A percentile compares a stretch with the other conserved stretches of the same genome.
Evolutionary conservation across 2,329 filamentous ascomycete species (phyloP).

Genomic region (Huntiella bhutanensis): DNA sequence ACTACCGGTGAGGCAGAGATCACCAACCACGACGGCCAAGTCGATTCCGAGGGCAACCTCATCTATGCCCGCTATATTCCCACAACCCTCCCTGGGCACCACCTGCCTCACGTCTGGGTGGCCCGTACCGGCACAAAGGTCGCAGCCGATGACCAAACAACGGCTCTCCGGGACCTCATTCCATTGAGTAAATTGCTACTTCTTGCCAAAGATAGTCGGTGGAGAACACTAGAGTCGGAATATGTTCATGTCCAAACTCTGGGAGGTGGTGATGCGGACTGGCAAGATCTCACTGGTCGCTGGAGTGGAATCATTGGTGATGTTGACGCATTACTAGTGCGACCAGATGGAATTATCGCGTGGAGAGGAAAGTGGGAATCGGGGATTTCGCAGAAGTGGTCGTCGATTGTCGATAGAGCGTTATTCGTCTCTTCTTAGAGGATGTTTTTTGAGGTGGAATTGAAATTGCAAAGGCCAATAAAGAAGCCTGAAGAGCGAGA

Average conservation of each 20-base stretch:
- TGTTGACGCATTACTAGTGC: not conserved
- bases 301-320: constrained; percentile 1
- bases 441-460: not conserved
- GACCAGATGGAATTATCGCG: constrained; percentile 6
- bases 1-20: not conserved
- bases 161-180: constrained; percentile 1
- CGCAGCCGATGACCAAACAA: not conserved
- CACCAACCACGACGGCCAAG: constrained; percentile 1
- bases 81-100: constrained; percentile 3
- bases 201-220: not conserved
- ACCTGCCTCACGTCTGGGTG: constrained; percentile 6
- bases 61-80: not conserved
- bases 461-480: not conserved
- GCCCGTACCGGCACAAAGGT: not conserved
- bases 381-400: not conserved
- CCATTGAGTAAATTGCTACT: constrained; percentile 4
- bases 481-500: not conserved
- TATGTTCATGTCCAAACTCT: constrained; percentile 3
- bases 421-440: not conserved
- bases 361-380: constrained; percentile 3
- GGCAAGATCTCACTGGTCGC: not conserved
- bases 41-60: not conserved
- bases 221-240: not conserved
- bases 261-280: not conserved
- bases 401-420: not conserved